Evolutionary conservation across 2,329 filamentous ascomycete genomes (phyloP), one percentile per base, ranked within the genome.

Genomic region (Neophaeococcomyces aloes): DNA sequence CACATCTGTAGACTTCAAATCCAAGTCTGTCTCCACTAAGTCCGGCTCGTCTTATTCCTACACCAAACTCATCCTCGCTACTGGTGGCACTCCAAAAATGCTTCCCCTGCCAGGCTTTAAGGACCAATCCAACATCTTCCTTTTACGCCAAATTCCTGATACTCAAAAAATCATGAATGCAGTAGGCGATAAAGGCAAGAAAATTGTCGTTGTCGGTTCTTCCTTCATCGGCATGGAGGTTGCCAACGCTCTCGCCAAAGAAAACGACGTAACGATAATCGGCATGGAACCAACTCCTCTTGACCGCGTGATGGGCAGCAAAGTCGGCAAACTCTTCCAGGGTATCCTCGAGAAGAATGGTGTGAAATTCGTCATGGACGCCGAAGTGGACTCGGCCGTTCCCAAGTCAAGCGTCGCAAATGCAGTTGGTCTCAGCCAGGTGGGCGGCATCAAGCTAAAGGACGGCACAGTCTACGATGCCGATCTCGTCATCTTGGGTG

Each of bases 221-320:
- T 94, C 86, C 1, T 98, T 98, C 64, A 98, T 98, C 58, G 91
- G 91, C 31, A 93, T 98, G 84, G 91, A 98, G 64, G 77, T 93
- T n/a, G 89, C 84, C 48, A 91, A 88, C 51, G 81, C 69, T 42
- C 67, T 93, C 0, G 80, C 83, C 34, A 83, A 82, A 55, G 82
- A 83, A 56, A 94, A 98, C 61, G 68, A 80, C 7, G 87, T 98
- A 13, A 83, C 83, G 6, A 78, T 96, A 31, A 71, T 98, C 17
- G 91, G 91, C 29, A 89, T 88, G 83, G 87, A 94, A 59, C 78
- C 77, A 47, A 78, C 78, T 10, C 89, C 91, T 0, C 75, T 96
- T 51, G 85, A 94, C 62, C 78, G 84, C 15, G 78, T 98, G 3
- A 82, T 98, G 61, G 91, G 91, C 42, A 73, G 76, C 46, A 64